These are phyloP conservation scores for Heterobasidion occidentale DNA, from an alignment of 1,284 basidiomycete species.

Conservation along the genomic window DNA sequence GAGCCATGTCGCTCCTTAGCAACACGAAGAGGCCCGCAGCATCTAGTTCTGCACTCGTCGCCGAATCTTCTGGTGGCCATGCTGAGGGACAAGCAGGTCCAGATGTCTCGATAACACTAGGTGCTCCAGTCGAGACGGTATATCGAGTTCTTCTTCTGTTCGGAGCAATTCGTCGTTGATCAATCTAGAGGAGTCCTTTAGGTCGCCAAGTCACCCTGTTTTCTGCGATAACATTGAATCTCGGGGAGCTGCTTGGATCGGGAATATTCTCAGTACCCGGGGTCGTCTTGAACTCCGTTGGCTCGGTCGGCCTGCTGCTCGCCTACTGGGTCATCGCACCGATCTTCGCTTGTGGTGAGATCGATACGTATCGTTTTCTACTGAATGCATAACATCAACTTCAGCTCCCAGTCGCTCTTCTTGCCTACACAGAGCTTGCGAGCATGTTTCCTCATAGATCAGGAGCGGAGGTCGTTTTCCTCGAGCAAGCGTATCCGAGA, in stretches of 20 bases:
- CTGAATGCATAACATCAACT: background rate
- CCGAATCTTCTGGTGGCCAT: too few species aligned
- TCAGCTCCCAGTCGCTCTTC: background rate
- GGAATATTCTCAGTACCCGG: conserved; percentile 35
- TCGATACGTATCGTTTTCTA: background rate
- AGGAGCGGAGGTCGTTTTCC: conserved; percentile 38
- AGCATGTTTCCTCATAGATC: conserved; percentile 36
- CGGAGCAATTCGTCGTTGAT: background rate
- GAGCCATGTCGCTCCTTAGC: too few species aligned
- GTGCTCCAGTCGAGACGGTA: conserved; percentile 1
- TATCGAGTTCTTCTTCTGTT: background rate
- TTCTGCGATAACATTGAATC: conserved; percentile 27
- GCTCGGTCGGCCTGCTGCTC: conserved; percentile 33
- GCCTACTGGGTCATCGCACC: conserved; percentile 37
- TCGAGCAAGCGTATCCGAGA: conserved; percentile 38
- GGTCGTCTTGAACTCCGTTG: conserved; percentile 30
- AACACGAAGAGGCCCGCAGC: too few species aligned
- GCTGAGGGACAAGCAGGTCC: too few species aligned
- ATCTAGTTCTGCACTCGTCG: too few species aligned
- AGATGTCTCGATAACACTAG: background rate
- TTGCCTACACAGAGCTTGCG: conserved; percentile 19
- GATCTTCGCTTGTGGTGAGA: conserved; percentile 24
- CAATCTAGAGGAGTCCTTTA: conserved; percentile 24
- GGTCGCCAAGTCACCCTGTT: conserved; percentile 33
- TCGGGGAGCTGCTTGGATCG: conserved; percentile 34